Conservation (phyloP, 2,329 filamentous ascomycete genomes). For the Alternaria burnsii region DNA sequence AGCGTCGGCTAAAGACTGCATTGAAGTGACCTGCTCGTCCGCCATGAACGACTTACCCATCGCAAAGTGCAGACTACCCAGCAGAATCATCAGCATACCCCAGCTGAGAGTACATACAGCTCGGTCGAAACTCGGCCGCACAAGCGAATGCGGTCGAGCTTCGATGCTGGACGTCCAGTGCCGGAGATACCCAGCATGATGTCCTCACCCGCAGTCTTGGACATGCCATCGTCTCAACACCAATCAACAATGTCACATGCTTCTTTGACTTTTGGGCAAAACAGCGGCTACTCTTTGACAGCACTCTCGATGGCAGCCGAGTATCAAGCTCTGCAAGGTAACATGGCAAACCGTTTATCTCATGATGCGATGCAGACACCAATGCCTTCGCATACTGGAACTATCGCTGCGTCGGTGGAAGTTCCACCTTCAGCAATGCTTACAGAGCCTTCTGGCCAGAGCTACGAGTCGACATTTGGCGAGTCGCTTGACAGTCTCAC, state of each 20-base stretch:
- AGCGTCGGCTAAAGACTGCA: background rate
- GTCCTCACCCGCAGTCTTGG: slow-evolving; percentile 30
- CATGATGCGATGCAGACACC: slow-evolving; percentile 21
- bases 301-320: slow-evolving; percentile 55
- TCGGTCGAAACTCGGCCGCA: slow-evolving; percentile 28
- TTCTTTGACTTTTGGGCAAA: slow-evolving; percentile 26
- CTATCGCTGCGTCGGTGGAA: slow-evolving; percentile 25
- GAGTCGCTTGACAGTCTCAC: slow-evolving; percentile 51
- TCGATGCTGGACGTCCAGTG: slow-evolving; percentile 35
- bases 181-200: slow-evolving; percentile 41
- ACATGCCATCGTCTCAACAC: slow-evolving; percentile 30
- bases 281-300: slow-evolving; percentile 48
- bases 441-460: slow-evolving; percentile 6
- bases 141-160: slow-evolving; percentile 40
- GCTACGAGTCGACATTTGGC: slow-evolving; percentile 30
- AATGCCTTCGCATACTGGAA: slow-evolving; percentile 24
- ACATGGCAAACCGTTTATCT: slow-evolving; percentile 25
- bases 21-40: slow-evolving; percentile 52
- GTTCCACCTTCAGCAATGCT: slow-evolving; percentile 17
- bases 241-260: slow-evolving; percentile 25
- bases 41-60: slow-evolving; percentile 53
- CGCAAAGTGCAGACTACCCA: slow-evolving; percentile 35
- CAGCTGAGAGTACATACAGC: slow-evolving; percentile 16
- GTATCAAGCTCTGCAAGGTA: slow-evolving; percentile 50
- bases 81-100: slow-evolving; percentile 15